A percentile compares a stretch with the other conserved stretches of the same genome.
Conservation (phyloP, 108 stramenopile genomes). For the Parmales sp. region DNA sequence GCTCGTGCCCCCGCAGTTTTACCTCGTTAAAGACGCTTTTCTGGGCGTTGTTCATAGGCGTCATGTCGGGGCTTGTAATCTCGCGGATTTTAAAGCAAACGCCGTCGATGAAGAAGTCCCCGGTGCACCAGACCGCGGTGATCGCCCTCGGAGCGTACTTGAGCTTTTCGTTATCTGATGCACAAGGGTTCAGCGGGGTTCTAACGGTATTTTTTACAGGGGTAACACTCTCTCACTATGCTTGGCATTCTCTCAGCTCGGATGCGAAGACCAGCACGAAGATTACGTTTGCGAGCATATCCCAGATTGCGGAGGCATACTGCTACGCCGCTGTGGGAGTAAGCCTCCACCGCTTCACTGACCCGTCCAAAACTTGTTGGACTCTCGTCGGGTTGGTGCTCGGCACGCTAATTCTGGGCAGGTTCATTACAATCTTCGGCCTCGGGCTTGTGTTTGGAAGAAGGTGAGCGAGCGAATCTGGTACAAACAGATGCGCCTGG, state of each 20-base stretch:
- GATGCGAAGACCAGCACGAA: constrained; percentile 27
- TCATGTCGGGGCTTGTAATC: no score
- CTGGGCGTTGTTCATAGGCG: no score
- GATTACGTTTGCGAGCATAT: not conserved
- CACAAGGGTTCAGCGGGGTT: constrained; percentile 26
- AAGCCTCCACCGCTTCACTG: not conserved
- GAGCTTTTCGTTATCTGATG: constrained; percentile 27
- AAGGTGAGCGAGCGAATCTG: not conserved
- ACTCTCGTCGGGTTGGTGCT: not conserved
- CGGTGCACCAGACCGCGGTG: constrained; percentile 31
- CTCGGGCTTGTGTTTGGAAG: not conserved
- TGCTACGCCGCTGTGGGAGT: constrained; percentile 14
- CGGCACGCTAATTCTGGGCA: not conserved
- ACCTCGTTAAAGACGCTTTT: no score
- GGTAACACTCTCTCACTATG: constrained; percentile 33
- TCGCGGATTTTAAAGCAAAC: constrained; percentile 28
- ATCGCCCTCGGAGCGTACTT: constrained; percentile 35
- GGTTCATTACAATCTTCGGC: not conserved
- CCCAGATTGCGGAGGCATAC: constrained; percentile 6
- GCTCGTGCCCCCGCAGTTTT: no score
- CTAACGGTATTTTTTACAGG: constrained; percentile 37
- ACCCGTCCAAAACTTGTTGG: not conserved
- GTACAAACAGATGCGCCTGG: no score
- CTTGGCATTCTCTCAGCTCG: constrained; percentile 29
- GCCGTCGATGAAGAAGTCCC: constrained; percentile 18